A percentile compares a stretch with the other conserved stretches of the same genome.
phyloP scores from a whole-genome alignment of 2,329 filamentous ascomycete species.

The Endoconidiophora polonica region DNA sequence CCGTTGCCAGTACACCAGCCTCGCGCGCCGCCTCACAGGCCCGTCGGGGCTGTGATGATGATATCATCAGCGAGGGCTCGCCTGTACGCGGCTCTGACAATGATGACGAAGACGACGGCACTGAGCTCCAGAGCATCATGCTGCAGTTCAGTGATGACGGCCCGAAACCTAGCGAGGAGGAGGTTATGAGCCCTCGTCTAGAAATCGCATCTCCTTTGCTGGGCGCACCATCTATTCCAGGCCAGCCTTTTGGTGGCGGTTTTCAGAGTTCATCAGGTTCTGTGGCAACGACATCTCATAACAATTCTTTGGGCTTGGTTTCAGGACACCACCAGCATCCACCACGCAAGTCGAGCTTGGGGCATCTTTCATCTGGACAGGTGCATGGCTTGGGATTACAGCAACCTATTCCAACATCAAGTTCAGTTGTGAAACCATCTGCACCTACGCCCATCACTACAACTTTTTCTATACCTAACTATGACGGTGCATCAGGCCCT shows the following conservation, averaged over 20 bases:
- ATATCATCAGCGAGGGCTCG: conserved; percentile 27
- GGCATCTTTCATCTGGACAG: conserved; percentile 43
- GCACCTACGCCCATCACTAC: conserved; percentile 25
- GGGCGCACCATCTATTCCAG: conserved; percentile 30
- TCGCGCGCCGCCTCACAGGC: conserved; percentile 43
- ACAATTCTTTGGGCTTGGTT: background rate
- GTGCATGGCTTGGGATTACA: conserved; percentile 25
- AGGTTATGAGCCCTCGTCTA: conserved; percentile 81
- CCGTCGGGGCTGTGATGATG: conserved; percentile 30
- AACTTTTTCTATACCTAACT: conserved; percentile 13
- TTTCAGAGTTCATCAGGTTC: background rate
- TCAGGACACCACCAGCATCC: conserved; percentile 40
- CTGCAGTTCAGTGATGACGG: conserved; percentile 73
- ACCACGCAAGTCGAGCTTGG: conserved; percentile 72
- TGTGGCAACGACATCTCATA: background rate
- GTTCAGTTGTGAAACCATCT: conserved; percentile 18
- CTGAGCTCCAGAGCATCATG: conserved; percentile 96
- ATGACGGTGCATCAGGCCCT: background rate
- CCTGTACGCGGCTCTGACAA: conserved; percentile 45
- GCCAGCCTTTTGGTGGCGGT: conserved; percentile 2
- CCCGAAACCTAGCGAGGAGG: conserved; percentile 54
- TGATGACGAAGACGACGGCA: conserved; percentile 52
- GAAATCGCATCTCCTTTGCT: conserved; percentile 70
- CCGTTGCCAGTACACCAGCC: conserved; percentile 35
- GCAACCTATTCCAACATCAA: conserved; percentile 1